These are phyloP conservation scores for Paramecium primaurelia DNA, from an alignment of 73 alveolate genomes.

Conservation along the genomic window DNA sequence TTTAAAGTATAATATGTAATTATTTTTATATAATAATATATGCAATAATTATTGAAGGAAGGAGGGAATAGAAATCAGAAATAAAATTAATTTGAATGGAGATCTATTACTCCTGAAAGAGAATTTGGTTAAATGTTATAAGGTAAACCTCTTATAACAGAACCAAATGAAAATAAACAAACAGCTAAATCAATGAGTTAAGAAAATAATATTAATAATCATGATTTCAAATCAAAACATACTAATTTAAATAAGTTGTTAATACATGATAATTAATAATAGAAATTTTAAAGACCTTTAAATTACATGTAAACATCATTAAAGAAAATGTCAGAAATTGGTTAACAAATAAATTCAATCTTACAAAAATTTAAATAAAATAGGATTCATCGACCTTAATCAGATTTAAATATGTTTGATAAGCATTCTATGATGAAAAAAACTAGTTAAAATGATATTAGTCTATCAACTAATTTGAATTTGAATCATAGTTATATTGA, in stretches of 20 bases:
- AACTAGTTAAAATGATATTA: conserved; percentile 32
- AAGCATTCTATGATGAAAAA: conserved; percentile 37
- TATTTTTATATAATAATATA: neutral
- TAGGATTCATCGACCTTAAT: conserved; percentile 4
- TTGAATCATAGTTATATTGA: conserved; percentile 37
- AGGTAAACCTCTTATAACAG: neutral
- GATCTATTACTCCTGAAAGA: conserved; percentile 48
- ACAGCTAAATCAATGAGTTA: conserved; percentile 47
- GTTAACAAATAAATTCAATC: neutral
- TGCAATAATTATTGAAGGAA: neutral
- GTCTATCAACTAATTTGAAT: conserved; percentile 16
- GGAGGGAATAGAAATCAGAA: neutral
- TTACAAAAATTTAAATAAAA: neutral
- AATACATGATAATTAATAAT: neutral
- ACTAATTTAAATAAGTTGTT: neutral
- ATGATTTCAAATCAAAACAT: neutral
- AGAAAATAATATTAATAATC: neutral
- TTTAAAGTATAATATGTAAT: neutral
- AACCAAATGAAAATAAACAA: conserved; percentile 38
- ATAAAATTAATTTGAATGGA: conserved; percentile 18
- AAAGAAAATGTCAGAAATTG: conserved; percentile 24
- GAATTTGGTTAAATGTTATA: neutral
- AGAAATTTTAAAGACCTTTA: neutral
- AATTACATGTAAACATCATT: conserved; percentile 12
- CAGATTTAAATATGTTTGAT: conserved; percentile 9